Base-by-base conservation (phyloP, 306 rosid species). In the Adenanthera pavonina region DNA sequence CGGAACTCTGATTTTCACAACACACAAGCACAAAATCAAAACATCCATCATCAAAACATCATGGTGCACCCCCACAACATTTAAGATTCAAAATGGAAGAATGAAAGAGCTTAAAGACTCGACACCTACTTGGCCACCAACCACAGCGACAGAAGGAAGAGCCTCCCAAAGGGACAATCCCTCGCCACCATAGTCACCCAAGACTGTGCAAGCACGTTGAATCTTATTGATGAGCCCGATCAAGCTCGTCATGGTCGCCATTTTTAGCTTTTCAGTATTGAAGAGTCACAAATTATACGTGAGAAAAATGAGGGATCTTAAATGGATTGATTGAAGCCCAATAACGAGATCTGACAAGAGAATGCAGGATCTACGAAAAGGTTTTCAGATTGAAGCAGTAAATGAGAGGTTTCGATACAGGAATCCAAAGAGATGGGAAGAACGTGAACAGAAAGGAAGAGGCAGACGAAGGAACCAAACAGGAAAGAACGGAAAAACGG, bases 171-270 rank as follows among this genome's bases (percentile, higher is more conserved):
- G 91, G 25, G 97, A 92, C 88, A 92, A 80, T 33, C 97, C 97
- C 83, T 91, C 93, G 15, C 97, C 97, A 75, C 97, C 97, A 67
- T 92, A 83, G 74, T 91, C 97, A 17, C 97, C 97, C 33, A 92
- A 85, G 11, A 89, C 97, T 30, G 97, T 92, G 84, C 97, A 92
- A 66, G 97, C 97, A 35, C 91, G 82, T 84, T 92, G 97, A 87
- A 92, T 92, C 75, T 87, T 83, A 71, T 92, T 92, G 52, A 92
- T 94, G 19, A 92, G 89, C 57, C 97, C 97, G 83, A 92, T 92
- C 95, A 92, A 87, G 93, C 95, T 92, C 86, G 90, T 91, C 95
- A 92, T 86, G 16, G 93, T 92, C 84, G 95, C 97, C 97, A 92
- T 92, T 48, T 48, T 81, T 64, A 61, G 79, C 76, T 69, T 44